phyloP scores from a whole-genome alignment of 2,329 filamentous ascomycete species.

The Penicillium sp. region DNA sequence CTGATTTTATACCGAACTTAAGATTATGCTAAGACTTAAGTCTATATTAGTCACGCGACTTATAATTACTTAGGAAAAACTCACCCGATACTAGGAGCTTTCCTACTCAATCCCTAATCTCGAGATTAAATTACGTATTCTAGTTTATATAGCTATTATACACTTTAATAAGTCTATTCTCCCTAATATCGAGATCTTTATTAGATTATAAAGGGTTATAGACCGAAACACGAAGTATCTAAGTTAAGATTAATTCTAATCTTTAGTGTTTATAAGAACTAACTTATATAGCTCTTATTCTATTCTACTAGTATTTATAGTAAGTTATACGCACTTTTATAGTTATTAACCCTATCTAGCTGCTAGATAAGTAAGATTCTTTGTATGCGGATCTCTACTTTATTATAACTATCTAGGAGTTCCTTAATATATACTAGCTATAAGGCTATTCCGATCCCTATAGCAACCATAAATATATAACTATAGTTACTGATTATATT shows the following conservation, averaged over 20 bases:
- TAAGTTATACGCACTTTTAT: constrained; percentile 18
- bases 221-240: constrained; percentile 17
- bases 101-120: constrained; percentile 8
- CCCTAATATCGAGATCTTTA: constrained; percentile 10
- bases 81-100: constrained; percentile 14
- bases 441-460: constrained; percentile 36
- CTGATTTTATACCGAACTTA: background rate
- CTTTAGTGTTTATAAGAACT: background rate
- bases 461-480: constrained; percentile 36
- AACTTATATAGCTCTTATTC: constrained; percentile 20
- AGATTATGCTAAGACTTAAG: background rate
- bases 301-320: constrained; percentile 20
- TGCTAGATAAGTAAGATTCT: constrained; percentile 32
- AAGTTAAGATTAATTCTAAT: background rate
- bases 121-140: constrained; percentile 13
- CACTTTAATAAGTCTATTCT: constrained; percentile 22
- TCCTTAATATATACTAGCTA: constrained; percentile 38
- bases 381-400: constrained; percentile 20
- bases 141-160: constrained; percentile 11
- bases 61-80: background rate
- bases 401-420: constrained; percentile 31
- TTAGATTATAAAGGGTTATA: constrained; percentile 8
- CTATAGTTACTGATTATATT: constrained; percentile 21
- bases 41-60: background rate
- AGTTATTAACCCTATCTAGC: constrained; percentile 22